phyloP scores from a whole-genome alignment of 106 monocot species.

The Dioscorea alata region DNA sequence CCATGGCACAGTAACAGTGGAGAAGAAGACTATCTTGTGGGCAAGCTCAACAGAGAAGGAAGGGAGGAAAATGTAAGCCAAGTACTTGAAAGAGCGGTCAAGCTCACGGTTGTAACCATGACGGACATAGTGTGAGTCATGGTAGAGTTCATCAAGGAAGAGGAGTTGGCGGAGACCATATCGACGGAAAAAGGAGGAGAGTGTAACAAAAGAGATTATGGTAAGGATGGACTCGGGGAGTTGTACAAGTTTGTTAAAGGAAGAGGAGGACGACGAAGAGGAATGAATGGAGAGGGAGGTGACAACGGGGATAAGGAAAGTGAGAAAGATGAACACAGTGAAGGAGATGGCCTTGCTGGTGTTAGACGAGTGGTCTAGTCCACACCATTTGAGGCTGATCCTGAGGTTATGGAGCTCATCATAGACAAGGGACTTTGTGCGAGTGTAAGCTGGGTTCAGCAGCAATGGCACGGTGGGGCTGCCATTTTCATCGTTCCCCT shows the following conservation, averaged over 20 bases:
- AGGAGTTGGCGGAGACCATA: slow-evolving; percentile 53
- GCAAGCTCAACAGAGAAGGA: slow-evolving; percentile 52
- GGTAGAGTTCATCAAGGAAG: slow-evolving; percentile 48
- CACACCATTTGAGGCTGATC: slow-evolving; percentile 56
- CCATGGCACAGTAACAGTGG: slow-evolving; percentile 8
- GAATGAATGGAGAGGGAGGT: slow-evolving; percentile 16
- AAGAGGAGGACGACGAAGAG: background rate
- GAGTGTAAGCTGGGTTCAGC: slow-evolving; percentile 42
- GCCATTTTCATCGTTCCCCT: background rate
- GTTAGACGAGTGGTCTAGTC: slow-evolving; percentile 59
- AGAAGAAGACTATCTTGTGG: slow-evolving; percentile 59
- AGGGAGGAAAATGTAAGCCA: slow-evolving; percentile 56
- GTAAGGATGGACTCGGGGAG: slow-evolving; percentile 47
- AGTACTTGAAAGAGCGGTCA: slow-evolving; percentile 48
- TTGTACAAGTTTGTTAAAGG: slow-evolving; percentile 43
- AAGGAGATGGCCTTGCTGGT: slow-evolving; percentile 35
- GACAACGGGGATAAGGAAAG: slow-evolving; percentile 36
- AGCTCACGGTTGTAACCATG: slow-evolving; percentile 44
- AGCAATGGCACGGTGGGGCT: slow-evolving; percentile 32
- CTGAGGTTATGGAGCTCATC: slow-evolving; percentile 73
- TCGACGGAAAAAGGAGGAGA: slow-evolving; percentile 47
- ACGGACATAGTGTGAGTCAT: slow-evolving; percentile 39
- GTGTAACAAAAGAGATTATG: slow-evolving; percentile 56
- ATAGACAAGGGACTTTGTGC: slow-evolving; percentile 30
- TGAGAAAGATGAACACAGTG: slow-evolving; percentile 40